Base-by-base conservation (phyloP, 2,329 filamentous ascomycete species). In the Clonostachys byssicola region DNA sequence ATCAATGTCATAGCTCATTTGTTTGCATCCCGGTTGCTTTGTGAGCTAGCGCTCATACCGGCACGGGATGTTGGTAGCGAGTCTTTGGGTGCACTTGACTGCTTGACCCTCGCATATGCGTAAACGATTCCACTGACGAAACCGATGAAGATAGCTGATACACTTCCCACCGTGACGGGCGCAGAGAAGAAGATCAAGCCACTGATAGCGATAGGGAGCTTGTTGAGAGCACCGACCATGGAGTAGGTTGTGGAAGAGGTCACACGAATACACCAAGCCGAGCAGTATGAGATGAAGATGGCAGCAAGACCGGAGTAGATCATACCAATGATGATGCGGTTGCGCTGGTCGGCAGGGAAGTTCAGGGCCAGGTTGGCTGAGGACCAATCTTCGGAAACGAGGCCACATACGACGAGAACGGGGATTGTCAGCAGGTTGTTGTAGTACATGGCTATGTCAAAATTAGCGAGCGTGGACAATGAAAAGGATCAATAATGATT, bases 231-330 rank as follows among this genome's bases (percentile, higher is more conserved):
- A 52, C 94, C 94, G 48, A 97, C 94, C 92, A 99, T 97, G 33
- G 89, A 95, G 76, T 97, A 99, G 3, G 94, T 99, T 9, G 94
- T 99, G 16, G 92, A 96, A 0, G 92, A 95, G 8, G 94, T 97
- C 54, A 96, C 89, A 56, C 94, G 92, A 54, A 99, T 95, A 65
- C 94, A 97, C 94, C 94, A 99, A 36, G 94, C 94, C 14, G 92
- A 96, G 63, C 91, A 95, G 79, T 99, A 99, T n/a, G 92, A 97
- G 68, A 99, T 99, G 73, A 96, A 96, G 61, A 97, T 92, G 44
- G 92, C 89, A 35, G 85, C 92, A 46, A 96, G 77, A 50, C 94
- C 94, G 6, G 94, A 96, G 70, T 97, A 88, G 60, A 97, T 73
- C 89, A 97, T 96, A 61, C 92, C 89, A 50, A 88, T 72, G 56